phyloP scores from a whole-genome alignment of 352 stramenopile genomes.

The Discostella stelligera region DNA sequence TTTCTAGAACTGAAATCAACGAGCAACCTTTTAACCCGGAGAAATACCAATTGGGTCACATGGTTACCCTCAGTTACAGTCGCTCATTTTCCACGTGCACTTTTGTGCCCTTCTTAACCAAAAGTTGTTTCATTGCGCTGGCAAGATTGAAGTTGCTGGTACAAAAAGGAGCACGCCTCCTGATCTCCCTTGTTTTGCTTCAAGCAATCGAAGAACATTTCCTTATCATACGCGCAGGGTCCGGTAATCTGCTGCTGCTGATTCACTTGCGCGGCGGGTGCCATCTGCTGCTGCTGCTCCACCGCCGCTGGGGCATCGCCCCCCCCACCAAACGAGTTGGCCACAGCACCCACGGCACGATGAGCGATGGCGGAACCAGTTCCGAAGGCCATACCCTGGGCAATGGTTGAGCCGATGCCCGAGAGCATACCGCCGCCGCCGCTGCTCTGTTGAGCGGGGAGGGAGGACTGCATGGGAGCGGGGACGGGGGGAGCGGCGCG shows the following conservation, averaged over 20 bases:
- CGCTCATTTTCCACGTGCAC: not conserved
- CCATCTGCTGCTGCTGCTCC: conserved; percentile 38
- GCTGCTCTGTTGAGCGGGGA: conserved; percentile 31
- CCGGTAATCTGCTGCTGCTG: conserved; percentile 43
- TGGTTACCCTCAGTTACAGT: too few relatives aligned
- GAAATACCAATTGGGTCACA: too few relatives aligned
- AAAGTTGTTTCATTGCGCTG: conserved; percentile 71
- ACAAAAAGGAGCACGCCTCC: conserved; percentile 79
- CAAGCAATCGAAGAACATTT: conserved; percentile 84
- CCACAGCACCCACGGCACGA: conserved; percentile 81
- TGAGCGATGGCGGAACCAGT: conserved; percentile 94
- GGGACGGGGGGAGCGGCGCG: conserved; percentile 36
- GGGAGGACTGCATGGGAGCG: conserved; percentile 49
- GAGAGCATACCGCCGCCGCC: conserved; percentile 86
- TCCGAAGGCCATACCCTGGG: conserved; percentile 95
- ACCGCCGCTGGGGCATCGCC: conserved; percentile 19
- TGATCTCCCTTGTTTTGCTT: conserved; percentile 79
- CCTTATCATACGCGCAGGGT: conserved; percentile 76
- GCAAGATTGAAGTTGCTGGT: conserved; percentile 77
- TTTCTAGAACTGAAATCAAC: not conserved
- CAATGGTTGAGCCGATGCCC: conserved; percentile 91
- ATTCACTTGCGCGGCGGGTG: conserved; percentile 10
- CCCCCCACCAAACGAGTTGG: conserved; percentile 64
- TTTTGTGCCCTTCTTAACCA: conserved; percentile 25
- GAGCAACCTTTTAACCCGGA: not conserved